phyloP scores from a whole-genome alignment of 169 alveolate genomes.

The Plasmodium gonderi region DNA sequence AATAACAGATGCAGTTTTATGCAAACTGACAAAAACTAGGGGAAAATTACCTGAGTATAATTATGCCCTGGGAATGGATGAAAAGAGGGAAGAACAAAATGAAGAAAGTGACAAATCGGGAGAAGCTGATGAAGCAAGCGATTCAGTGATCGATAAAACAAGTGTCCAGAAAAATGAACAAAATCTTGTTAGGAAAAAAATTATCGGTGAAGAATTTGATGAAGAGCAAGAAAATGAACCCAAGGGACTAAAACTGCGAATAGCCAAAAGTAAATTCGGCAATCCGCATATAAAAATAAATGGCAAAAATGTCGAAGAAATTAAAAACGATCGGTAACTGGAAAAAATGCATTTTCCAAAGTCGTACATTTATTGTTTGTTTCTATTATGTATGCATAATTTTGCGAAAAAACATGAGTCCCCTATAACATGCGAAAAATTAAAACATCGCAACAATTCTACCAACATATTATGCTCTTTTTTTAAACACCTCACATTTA shows the following conservation, averaged over 20 bases:
- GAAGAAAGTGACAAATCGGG: neutral
- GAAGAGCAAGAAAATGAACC: slow-evolving; percentile 55
- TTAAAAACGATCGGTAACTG: slow-evolving; percentile 75
- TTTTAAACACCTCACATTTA: neutral
- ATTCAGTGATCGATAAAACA: neutral
- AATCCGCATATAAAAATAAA: slow-evolving; percentile 82
- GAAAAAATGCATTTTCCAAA: neutral
- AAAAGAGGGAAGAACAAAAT: neutral
- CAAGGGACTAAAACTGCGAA: slow-evolving; percentile 66
- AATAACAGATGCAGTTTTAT: slow-evolving; percentile 65
- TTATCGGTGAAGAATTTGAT: slow-evolving; percentile 67
- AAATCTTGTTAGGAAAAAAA: slow-evolving; percentile 18
- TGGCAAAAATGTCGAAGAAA: slow-evolving; percentile 80
- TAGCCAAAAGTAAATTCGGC: slow-evolving; percentile 82
- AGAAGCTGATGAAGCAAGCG: neutral
- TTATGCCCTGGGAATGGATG: slow-evolving; percentile 4
- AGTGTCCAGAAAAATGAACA: slow-evolving; percentile 1
- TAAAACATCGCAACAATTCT: neutral
- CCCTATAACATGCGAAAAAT: too few species aligned
- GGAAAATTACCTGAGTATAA: slow-evolving; percentile 66
- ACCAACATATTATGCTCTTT: neutral
- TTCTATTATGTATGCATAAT: neutral
- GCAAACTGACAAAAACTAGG: slow-evolving; percentile 54
- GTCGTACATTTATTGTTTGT: neutral
- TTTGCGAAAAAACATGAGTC: neutral